A percentile compares a stretch with the other conserved stretches of the same genome.
Evolutionary conservation across 1,284 basidiomycete species (phyloP).

Genomic region (Sporisorium graminicola): DNA sequence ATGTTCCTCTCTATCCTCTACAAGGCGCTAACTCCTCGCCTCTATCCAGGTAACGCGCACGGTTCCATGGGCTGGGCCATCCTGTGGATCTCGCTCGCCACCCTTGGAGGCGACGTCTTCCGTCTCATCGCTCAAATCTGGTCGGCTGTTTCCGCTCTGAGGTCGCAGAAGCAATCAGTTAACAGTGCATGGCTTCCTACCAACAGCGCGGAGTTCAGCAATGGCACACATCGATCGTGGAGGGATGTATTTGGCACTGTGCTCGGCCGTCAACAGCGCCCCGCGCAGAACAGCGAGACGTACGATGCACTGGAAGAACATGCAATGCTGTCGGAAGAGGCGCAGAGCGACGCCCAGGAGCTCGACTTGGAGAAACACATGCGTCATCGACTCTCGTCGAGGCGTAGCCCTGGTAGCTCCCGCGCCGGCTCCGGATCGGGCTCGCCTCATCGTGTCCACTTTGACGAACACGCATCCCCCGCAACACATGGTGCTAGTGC

Average conservation of each 20-base stretch:
- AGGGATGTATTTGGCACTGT: slow-evolving; percentile 21
- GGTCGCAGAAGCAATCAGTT: slow-evolving; percentile 8
- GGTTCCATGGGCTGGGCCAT: slow-evolving; percentile 56
- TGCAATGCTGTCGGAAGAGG: slow-evolving; percentile 37
- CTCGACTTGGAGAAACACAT: slow-evolving; percentile 36
- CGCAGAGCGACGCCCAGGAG: slow-evolving; percentile 34
- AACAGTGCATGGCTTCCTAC: slow-evolving; percentile 16
- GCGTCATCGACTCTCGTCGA: slow-evolving; percentile 9
- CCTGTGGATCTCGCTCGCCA: slow-evolving; percentile 55
- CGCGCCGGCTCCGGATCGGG: slow-evolving; percentile 19
- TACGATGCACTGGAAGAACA: slow-evolving; percentile 46
- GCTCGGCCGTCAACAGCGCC: slow-evolving; percentile 20
- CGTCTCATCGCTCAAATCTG: slow-evolving; percentile 39
- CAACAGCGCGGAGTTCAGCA: background rate
- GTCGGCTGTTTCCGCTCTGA: slow-evolving; percentile 18
- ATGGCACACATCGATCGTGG: slow-evolving; percentile 14
- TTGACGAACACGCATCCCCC: slow-evolving; percentile 18
- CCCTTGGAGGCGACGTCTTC: slow-evolving; percentile 54
- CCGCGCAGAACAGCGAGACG: slow-evolving; percentile 13
- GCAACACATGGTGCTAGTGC: slow-evolving; percentile 14
- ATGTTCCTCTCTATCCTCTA: slow-evolving; percentile 59
- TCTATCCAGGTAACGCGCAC: slow-evolving; percentile 62
- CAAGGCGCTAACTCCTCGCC: slow-evolving; percentile 59
- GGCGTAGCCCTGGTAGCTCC: slow-evolving; percentile 11
- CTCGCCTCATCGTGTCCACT: slow-evolving; percentile 49